A percentile compares a stretch with the other conserved stretches of the same genome.
These are phyloP conservation scores for Magnaporthiopsis incrustans DNA, from an alignment of 2,329 filamentous ascomycete species.

Conservation along the genomic window DNA sequence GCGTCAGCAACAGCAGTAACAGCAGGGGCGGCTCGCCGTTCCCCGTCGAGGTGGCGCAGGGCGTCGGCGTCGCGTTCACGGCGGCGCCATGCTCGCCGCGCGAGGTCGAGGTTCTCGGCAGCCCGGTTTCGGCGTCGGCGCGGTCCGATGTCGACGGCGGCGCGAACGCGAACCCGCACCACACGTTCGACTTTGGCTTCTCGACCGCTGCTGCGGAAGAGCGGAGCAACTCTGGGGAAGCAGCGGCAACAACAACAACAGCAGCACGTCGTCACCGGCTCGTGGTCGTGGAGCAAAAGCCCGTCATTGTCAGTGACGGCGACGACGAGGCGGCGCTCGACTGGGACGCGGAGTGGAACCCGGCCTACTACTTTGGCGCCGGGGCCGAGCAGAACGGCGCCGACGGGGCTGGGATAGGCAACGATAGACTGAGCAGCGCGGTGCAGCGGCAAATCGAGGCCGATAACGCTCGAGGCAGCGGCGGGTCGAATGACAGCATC, in stretches of 20 bases:
- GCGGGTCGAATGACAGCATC: background rate
- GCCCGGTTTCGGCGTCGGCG: background rate
- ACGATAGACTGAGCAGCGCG: background rate
- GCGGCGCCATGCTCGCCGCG: slow-evolving; percentile 2
- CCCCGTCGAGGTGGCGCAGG: slow-evolving; percentile 7
- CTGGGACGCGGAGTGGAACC: slow-evolving; percentile 12
- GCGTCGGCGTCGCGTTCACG: slow-evolving; percentile 9
- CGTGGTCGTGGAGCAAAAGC: background rate
- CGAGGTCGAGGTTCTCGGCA: slow-evolving; percentile 2
- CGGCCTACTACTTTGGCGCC: slow-evolving; percentile 10
- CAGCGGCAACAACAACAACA: no score
- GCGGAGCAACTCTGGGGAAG: background rate
- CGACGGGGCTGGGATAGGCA: no score
- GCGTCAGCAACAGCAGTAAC: background rate
- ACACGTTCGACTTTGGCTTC: slow-evolving; percentile 8
- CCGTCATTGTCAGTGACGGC: background rate
- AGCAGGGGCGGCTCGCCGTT: slow-evolving; percentile 1
- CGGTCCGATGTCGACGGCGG: background rate
- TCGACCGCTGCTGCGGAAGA: background rate
- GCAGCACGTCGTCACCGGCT: background rate
- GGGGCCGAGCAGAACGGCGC: background rate
- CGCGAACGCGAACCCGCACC: background rate
- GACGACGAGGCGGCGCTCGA: background rate
- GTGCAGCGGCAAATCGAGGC: background rate
- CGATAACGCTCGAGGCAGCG: background rate